phyloP scores from a whole-genome alignment of 2,329 filamentous ascomycete genomes.

The Hypoxylon sp. region DNA sequence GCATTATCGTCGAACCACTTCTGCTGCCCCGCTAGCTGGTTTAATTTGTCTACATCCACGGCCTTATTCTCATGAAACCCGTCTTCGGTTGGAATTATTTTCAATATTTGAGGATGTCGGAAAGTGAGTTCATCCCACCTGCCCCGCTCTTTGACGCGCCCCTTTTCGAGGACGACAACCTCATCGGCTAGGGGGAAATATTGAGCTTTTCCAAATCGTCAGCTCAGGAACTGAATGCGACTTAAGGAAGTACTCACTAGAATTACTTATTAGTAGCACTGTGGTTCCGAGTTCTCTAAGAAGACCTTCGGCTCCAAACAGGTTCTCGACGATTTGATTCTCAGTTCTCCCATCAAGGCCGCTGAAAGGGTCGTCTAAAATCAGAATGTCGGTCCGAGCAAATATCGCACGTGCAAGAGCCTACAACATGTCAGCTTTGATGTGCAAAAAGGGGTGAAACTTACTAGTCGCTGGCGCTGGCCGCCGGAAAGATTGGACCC shows the following conservation, averaged over 20 bases:
- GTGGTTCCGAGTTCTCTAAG: conserved; percentile 51
- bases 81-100: conserved; percentile 50
- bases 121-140: conserved; percentile 56
- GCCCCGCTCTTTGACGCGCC: conserved; percentile 58
- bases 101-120: conserved; percentile 54
- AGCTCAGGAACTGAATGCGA: background rate
- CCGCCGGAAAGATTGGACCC: conserved; percentile 53
- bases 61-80: conserved; percentile 10
- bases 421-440: conserved; percentile 43
- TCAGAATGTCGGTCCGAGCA: conserved; percentile 48
- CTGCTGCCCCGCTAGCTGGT: conserved; percentile 28
- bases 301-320: conserved; percentile 54
- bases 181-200: conserved; percentile 60
- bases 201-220: conserved; percentile 47
- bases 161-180: conserved; percentile 58
- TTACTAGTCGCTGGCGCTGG: conserved; percentile 52
- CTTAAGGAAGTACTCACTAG: conserved; percentile 39
- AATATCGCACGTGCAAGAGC: conserved; percentile 58
- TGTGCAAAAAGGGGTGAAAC: conserved; percentile 10
- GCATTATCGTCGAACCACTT: conserved; percentile 29
- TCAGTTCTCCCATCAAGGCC: conserved; percentile 57
- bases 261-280: conserved; percentile 56
- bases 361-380: conserved; percentile 58
- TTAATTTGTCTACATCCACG: conserved; percentile 1
- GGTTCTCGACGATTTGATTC: conserved; percentile 49